Percentiles rank a stretch among this genome's conserved stretches.
Evolutionary conservation across 2,329 filamentous ascomycete genomes (phyloP).

Genomic region (Colletotrichum chrysophilum): DNA sequence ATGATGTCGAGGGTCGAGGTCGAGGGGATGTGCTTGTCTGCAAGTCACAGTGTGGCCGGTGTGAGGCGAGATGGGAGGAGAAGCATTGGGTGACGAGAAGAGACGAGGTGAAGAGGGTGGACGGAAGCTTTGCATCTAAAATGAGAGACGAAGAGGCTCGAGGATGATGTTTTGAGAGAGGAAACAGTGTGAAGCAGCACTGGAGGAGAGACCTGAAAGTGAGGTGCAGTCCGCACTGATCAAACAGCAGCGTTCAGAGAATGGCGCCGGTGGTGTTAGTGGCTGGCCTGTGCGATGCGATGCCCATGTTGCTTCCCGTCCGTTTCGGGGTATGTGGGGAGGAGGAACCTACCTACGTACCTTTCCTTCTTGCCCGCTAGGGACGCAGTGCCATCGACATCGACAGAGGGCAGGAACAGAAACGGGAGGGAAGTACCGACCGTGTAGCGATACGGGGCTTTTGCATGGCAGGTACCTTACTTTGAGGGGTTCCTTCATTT

Average conservation of each 20-base stretch:
- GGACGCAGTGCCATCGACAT: background rate
- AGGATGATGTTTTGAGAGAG: background rate
- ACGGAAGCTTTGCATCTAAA: background rate
- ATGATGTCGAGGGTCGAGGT: background rate
- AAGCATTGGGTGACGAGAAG: background rate
- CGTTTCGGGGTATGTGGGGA: constrained; percentile 18
- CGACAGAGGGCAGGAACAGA: background rate
- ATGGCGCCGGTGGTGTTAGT: background rate
- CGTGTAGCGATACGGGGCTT: background rate
- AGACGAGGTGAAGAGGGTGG: background rate
- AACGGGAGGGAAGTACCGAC: background rate
- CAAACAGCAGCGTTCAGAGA: background rate
- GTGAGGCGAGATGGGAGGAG: background rate
- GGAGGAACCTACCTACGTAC: background rate
- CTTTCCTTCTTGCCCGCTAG: background rate
- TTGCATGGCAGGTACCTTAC: background rate
- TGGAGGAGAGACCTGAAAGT: background rate
- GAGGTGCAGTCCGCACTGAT: background rate
- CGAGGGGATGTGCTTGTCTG: background rate
- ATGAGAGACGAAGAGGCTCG: background rate
- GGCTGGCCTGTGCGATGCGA: constrained; percentile 1
- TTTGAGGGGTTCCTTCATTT: background rate
- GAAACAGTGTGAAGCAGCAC: background rate
- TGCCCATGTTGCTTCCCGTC: constrained; percentile 11
- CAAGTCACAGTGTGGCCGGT: background rate